Conservation (phyloP, 805 yeast species). For the Yarrowia divulgata region DNA sequence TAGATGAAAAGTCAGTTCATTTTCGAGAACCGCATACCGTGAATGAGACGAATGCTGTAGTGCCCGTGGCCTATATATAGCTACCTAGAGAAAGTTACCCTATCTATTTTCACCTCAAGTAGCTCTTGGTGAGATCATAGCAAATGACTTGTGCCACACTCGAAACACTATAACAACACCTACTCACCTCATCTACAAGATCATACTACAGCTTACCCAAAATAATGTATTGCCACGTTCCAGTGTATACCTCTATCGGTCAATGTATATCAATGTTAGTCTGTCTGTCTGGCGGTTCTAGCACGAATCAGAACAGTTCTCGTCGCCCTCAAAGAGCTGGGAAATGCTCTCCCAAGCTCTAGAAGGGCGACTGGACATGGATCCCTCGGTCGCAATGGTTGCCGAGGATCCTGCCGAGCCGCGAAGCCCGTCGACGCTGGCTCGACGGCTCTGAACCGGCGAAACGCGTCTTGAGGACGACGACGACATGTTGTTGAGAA, state of each 20-base stretch:
- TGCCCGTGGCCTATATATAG: too few relatives aligned
- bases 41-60: too few relatives aligned
- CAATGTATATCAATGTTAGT: not conserved
- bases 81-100: too few relatives aligned
- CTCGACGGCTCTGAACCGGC: conserved; percentile 17
- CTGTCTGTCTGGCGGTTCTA: too few relatives aligned
- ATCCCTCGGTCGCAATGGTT: conserved; percentile 1
- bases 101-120: too few relatives aligned
- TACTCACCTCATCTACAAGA: too few relatives aligned
- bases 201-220: not conserved
- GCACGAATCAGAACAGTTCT: conserved; percentile 34
- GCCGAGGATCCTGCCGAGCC: not conserved
- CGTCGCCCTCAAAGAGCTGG: conserved; percentile 32
- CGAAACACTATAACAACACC: too few relatives aligned
- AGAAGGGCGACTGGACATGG: conserved; percentile 3
- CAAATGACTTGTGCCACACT: too few relatives aligned
- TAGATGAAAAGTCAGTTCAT: too few relatives aligned
- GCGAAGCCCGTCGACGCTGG: conserved; percentile 15
- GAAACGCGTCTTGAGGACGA: conserved; percentile 13
- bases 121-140: too few relatives aligned
- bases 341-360: conserved; percentile 34
- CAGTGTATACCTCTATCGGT: not conserved
- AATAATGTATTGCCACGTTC: not conserved
- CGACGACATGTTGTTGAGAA: conserved; percentile 20
- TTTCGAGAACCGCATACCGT: too few relatives aligned